Evolutionary conservation across 106 monocot species (phyloP).

Genomic region (Dioscorea alata): DNA sequence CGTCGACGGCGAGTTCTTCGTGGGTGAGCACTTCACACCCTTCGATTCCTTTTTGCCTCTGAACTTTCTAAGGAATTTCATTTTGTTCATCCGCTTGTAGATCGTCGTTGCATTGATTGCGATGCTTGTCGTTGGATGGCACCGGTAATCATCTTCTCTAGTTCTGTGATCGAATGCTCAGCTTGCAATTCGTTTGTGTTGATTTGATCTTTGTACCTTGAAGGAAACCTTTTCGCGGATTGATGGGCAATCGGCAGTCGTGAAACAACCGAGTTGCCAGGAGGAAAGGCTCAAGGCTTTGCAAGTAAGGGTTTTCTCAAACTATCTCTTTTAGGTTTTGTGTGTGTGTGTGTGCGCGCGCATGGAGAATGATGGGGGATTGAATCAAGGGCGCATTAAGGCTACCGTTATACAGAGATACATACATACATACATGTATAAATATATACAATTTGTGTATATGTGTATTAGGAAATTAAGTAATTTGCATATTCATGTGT

Average conservation of each 20-base stretch:
- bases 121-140: constrained; percentile 68
- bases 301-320: constrained; percentile 33
- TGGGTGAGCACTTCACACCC: constrained; percentile 6
- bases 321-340: too few species aligned
- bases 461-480: too few species aligned
- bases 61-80: neutral
- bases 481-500: too few species aligned
- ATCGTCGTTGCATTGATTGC: constrained; percentile 51
- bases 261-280: constrained; percentile 28
- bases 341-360: too few species aligned
- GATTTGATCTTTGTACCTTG: neutral
- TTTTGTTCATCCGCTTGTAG: constrained; percentile 3
- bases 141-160: constrained; percentile 19
- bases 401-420: too few species aligned
- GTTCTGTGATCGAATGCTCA: neutral
- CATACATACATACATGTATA: too few species aligned
- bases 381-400: too few species aligned
- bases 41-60: neutral
- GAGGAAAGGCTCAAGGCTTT: constrained; percentile 58
- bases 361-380: too few species aligned
- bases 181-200: neutral
- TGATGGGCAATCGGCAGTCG: constrained; percentile 36
- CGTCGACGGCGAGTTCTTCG: constrained; percentile 34
- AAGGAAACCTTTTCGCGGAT: constrained; percentile 33
- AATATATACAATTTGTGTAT: too few species aligned